Base-by-base conservation (phyloP, 2,329 filamentous ascomycete species). In the Penicillium sp. region DNA sequence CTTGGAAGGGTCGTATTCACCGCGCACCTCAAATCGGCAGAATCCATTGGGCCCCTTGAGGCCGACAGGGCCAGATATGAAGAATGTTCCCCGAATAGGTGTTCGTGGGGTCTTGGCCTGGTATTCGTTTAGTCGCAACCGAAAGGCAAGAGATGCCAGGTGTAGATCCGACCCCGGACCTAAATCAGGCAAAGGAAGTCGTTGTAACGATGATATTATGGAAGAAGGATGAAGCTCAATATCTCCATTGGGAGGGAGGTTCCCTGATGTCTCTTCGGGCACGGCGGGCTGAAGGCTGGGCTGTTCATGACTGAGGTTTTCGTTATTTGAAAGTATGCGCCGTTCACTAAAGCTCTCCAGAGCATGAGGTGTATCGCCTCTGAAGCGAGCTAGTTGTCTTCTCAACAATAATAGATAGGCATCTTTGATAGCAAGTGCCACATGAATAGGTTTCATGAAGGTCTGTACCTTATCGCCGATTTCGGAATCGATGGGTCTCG, bases 141-240 rank as follows among this genome's bases (percentile, higher is more conserved):
- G 72, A 55, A 75, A 75, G 23, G 68, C 71, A 29, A 69, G 44
- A 11, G 66, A 68, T 31, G 73, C 73, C 31, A 68, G 49, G 29
- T 72, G 62, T 25, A 75, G 52, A 61, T 75, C 72, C 5, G 73
- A 74, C 0, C 67, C 72, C 11, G 67, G 69, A n/a, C 67, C 68
- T 16, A 73, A 57, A 7, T 69, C 64, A 16, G 72, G 73, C 21
- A 73, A 55, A n/a, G 72, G 73, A 9, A 75, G 52, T n/a, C 65
- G 62, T 42, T 72, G 70, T 50, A 75, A 52, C 19, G 67, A 66
- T 23, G 72, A 71, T 13, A 74, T 67, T 7, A 72, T 57, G 10
- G 65, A 61, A 31, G 71, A 73, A 44, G 70, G 65, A 52, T 69
- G 65, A 29, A 64, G 61, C 13, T 53, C 48, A 11, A 54, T 43